Percentiles rank a stretch among this genome's conserved stretches.
Evolutionary conservation across 2,329 filamentous ascomycete species (phyloP).

Genomic region (Exserohilum rostratum): DNA sequence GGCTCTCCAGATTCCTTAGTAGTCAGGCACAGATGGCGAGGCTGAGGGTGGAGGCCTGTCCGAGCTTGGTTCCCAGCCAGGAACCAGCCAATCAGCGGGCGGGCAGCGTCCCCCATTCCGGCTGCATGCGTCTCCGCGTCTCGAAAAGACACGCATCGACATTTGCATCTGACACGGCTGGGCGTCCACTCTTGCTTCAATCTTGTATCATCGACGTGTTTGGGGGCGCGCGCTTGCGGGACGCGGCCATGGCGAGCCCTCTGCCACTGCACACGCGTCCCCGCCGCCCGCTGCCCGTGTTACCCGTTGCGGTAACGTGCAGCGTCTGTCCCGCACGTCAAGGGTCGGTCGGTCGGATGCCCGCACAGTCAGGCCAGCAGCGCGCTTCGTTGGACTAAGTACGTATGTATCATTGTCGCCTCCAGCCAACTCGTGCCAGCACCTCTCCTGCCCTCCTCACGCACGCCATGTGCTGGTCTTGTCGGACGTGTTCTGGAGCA

Average conservation of each 20-base stretch:
- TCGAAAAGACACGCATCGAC: slow-evolving; percentile 23
- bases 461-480: neutral
- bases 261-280: slow-evolving; percentile 12
- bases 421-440: neutral
- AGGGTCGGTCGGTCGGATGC: neutral
- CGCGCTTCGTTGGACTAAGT: slow-evolving; percentile 7
- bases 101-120: slow-evolving; percentile 13
- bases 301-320: slow-evolving; percentile 8
- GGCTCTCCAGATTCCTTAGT: neutral
- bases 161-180: slow-evolving; percentile 30
- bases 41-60: slow-evolving; percentile 14
- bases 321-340: slow-evolving; percentile 1
- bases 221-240: slow-evolving; percentile 16
- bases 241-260: slow-evolving; percentile 18
- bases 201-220: slow-evolving; percentile 30
- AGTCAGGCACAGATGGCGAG: slow-evolving; percentile 11
- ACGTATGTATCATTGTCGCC: neutral
- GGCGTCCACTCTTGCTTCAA: slow-evolving; percentile 32
- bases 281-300: slow-evolving; percentile 12
- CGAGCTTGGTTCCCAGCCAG: slow-evolving; percentile 15
- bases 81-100: slow-evolving; percentile 26
- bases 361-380: neutral
- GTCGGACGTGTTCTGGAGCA: slow-evolving; percentile 4
- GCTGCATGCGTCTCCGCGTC: slow-evolving; percentile 27
- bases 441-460: neutral